phyloP scores from a whole-genome alignment of 2,329 filamentous ascomycete genomes.

The Ceratocystis variospora region DNA sequence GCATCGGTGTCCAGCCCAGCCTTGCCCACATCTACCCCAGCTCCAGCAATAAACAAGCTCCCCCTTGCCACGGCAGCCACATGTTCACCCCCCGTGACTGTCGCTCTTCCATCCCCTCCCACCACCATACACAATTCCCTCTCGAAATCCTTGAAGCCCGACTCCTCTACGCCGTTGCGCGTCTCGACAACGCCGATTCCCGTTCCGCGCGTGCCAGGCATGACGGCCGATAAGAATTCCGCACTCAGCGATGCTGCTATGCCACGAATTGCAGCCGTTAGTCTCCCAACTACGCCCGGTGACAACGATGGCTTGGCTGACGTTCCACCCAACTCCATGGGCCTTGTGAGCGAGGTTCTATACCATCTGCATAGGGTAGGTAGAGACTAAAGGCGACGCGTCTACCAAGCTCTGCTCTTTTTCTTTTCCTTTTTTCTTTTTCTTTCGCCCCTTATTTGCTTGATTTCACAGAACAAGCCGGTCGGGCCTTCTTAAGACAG shows the following conservation, averaged over 20 bases:
- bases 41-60: neutral
- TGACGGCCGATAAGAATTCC: neutral
- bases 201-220: conserved; percentile 21
- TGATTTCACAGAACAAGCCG: neutral
- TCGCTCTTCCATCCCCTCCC: neutral
- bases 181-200: conserved; percentile 25
- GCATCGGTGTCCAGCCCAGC: conserved; percentile 5
- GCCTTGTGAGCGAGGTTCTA: conserved; percentile 41
- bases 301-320: conserved; percentile 29
- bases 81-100: neutral
- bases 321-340: conserved; percentile 33
- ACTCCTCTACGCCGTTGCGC: neutral
- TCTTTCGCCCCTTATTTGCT: neutral
- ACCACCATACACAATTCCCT: neutral
- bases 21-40: conserved; percentile 11
- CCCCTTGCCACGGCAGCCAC: too few relatives aligned
- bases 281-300: conserved; percentile 12
- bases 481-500: neutral
- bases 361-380: conserved; percentile 35
- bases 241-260: neutral
- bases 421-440: neutral
- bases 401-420: neutral
- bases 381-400: neutral
- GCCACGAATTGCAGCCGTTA: neutral
- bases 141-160: neutral